Percentiles rank a stretch among this genome's conserved stretches.
Conservation (phyloP, 176 grass and related monocot genomes). For the Rhynchospora tenuis region DNA sequence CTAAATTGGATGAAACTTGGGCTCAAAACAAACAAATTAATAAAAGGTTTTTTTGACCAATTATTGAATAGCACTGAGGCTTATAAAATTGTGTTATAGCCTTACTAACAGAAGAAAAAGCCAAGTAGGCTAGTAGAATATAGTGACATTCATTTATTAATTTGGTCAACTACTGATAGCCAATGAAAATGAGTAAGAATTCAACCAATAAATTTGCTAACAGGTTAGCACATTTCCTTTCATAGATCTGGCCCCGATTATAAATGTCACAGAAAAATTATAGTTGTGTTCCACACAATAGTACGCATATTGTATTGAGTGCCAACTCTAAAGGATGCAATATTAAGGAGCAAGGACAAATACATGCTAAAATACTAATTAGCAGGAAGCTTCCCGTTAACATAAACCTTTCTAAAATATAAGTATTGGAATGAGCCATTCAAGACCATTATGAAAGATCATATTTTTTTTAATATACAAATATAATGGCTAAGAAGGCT, state of each 20-base stretch:
- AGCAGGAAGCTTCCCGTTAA: background rate
- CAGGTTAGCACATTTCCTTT: constrained; percentile 6
- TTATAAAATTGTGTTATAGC: background rate
- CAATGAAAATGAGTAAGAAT: constrained; percentile 3
- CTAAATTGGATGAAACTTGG: constrained; percentile 1
- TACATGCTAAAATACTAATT: background rate
- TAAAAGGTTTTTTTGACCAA: background rate
- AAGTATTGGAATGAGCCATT: background rate
- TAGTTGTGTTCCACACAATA: background rate
- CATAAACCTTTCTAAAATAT: background rate
- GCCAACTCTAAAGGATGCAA: background rate
- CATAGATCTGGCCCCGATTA: background rate
- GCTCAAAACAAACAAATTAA: background rate
- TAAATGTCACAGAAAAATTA: background rate
- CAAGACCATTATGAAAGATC: background rate
- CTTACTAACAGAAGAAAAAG: background rate
- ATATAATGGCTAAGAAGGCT: background rate
- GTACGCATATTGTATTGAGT: background rate
- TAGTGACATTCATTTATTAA: constrained; percentile 3
- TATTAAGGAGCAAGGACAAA: background rate
- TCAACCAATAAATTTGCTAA: background rate
- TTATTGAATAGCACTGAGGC: background rate
- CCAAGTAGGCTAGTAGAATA: constrained; percentile 1
- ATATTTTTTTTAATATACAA: background rate
- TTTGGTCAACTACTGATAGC: constrained; percentile 6